Conservation (phyloP, 306 rosid species). For the Corylus americana region DNA sequence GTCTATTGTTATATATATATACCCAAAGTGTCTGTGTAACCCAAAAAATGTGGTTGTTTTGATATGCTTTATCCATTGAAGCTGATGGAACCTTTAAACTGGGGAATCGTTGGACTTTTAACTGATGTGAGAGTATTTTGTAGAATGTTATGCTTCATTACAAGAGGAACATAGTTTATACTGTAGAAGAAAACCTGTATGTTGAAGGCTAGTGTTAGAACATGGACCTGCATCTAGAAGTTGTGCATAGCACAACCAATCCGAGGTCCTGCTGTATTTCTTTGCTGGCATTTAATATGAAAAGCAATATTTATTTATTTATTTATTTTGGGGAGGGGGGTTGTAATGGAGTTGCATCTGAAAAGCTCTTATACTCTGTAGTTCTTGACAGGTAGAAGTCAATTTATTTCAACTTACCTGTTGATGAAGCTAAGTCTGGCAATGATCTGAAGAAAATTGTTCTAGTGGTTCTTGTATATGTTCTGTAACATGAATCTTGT, state of each 20-base stretch:
- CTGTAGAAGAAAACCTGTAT: not conserved
- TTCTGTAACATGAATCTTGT: not conserved
- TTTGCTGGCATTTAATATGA: not conserved
- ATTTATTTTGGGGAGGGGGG: not conserved
- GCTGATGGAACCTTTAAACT: not conserved
- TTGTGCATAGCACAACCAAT: not conserved
- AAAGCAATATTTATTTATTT: not conserved
- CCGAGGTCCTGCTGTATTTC: not conserved
- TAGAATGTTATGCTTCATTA: not conserved
- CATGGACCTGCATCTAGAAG: not conserved
- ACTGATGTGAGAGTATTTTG: not conserved
- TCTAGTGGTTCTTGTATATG: not conserved
- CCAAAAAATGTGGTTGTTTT: not conserved
- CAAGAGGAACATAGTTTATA: not conserved
- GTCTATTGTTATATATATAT: not conserved
- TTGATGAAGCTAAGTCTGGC: not conserved
- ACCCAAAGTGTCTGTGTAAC: not conserved
- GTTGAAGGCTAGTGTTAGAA: slow-evolving; percentile 1
- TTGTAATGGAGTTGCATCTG: not conserved
- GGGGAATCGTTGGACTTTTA: not conserved
- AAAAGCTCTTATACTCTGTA: not conserved
- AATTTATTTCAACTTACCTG: not conserved
- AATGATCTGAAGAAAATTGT: not conserved
- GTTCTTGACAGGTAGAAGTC: not conserved
- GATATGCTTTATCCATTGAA: not conserved